Base-by-base conservation (phyloP, 352 stramenopile genomes). In the Phytophthora vignae region DNA sequence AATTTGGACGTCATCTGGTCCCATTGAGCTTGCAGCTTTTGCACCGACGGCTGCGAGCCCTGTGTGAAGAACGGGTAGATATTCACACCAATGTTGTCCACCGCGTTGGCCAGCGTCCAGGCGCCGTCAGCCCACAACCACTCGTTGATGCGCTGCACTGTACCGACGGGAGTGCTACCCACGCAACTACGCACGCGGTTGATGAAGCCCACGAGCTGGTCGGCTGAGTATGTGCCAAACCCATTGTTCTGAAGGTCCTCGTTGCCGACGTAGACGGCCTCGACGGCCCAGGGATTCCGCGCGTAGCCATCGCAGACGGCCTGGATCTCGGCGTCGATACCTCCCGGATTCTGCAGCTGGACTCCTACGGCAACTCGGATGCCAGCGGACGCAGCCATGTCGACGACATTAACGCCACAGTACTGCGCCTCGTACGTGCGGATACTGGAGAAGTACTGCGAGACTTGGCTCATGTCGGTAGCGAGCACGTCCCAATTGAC, bases 261-360 rank as follows among this genome's bases (percentile, higher is more conserved):
- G 69, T 91, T 94, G 54, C 87, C 87, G 22, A 89, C 83, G 70
- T 89, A 92, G 61, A 94, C 85, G 22, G 84, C 82, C 29, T 89
- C 68, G 29, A 94, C 75, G 6, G 53, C 73, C 31, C 69, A 59
- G 0, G 79, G 67, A 49, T 84, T 72, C 9, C 53, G 42, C 40
- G 73, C 54, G 21, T 79, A 82, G 54, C 81, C 86, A 4, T 74
- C 68, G 52, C 87, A 84, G 12, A 82, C 83, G 4, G 84, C 84
- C 38, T 85, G 25, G 67, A 94, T 87, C 69, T 90, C 83, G n/a
- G 44, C 58, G 19, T 83, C 65, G 57, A 85, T 29, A 29, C 25
- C 25, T 29, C 25, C 25, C 25, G 25, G 25, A 29, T 29, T 29
- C 25, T 84, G 1, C 56, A 90, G 75, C 71, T 90, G 81, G 50